phyloP scores from a whole-genome alignment of 1,139 yeast species.

The Geotrichum reessii region DNA sequence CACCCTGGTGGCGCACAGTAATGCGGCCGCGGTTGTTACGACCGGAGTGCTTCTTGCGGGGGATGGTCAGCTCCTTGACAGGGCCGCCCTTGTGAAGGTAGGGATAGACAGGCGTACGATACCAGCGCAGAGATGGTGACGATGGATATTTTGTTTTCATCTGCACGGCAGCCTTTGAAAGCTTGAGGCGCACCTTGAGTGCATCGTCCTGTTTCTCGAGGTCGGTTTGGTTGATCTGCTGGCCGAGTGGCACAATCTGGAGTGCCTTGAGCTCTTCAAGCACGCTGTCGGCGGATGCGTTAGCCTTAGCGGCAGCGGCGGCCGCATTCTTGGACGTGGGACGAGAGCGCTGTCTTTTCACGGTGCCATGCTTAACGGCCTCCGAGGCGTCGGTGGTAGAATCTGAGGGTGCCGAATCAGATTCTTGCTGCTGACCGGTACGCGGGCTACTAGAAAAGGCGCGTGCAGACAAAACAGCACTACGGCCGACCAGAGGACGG shows the following conservation, averaged over 20 bases:
- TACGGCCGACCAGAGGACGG: not conserved
- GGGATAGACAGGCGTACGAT: constrained; percentile 78
- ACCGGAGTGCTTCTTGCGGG: constrained; percentile 74
- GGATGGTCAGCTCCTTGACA: constrained; percentile 63
- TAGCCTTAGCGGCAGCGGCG: constrained; percentile 18
- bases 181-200: constrained; percentile 65
- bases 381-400: not conserved
- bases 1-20: constrained; percentile 93
- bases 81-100: constrained; percentile 87
- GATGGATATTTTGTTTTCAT: constrained; percentile 74
- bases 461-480: not conserved
- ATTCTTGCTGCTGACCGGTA: not conserved
- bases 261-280: constrained; percentile 23
- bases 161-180: constrained; percentile 62
- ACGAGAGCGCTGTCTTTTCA: constrained; percentile 19
- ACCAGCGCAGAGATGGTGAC: constrained; percentile 88
- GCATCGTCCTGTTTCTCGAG: constrained; percentile 74
- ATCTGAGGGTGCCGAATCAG: not conserved
- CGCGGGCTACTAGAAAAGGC: not conserved
- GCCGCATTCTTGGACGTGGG: constrained; percentile 21
- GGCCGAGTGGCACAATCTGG: constrained; percentile 30
- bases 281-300: constrained; percentile 20
- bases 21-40: constrained; percentile 85
- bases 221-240: constrained; percentile 44
- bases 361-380: not conserved